Base-by-base conservation (phyloP, 2,329 filamentous ascomycete genomes). In the Cladosporium austrohemisphaericum region DNA sequence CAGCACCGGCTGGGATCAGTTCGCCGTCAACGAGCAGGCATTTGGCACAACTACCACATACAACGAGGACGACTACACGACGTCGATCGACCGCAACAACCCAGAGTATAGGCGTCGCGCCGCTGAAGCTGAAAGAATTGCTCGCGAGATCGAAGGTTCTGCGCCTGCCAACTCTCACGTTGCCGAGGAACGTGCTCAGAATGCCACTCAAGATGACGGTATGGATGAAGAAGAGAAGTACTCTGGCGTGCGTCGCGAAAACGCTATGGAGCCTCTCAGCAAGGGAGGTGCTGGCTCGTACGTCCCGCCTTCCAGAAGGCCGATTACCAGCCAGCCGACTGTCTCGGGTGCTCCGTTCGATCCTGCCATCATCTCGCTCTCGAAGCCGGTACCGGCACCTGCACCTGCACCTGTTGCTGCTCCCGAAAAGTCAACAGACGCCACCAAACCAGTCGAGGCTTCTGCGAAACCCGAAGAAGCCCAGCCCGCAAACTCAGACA, bases 211-310 rank as follows among this genome's bases (percentile, higher is more conserved):
- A 45, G 82, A 83, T 44, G 83, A 79, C 51, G 84, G 81, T 11
- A 69, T 78, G 22, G 88, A 95, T 56, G 93, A 98, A 69, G 93
- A 98, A 71, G 91, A 94, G 65, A 96, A 93, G 83, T 97, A 97
- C 71, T 96, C 91, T 64, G 92, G 92, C 65, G 93, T 98, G 49
- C 85, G 85, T 54, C 84, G 92, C 56, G 72, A 75, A 49, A 86
- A 86, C 60, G 37, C 54, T 18, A 36, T 54, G 16, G 80, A 85
- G 5, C 78, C 85, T n/a, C 75, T 94, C 25, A 66, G 73, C 22
- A 77, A 76, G 50, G 76, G 78, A 8, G 74, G 76, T 46, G 68
- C 77, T 18, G 83, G 82, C 68, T 92, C 88, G 68, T 98, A 98
- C 67, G 95, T 86, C 0, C 92, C 93, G 26, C 93, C 93, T 4